Evolutionary conservation across 441 rosid species (phyloP).

Genomic region (Erodium texanum): DNA sequence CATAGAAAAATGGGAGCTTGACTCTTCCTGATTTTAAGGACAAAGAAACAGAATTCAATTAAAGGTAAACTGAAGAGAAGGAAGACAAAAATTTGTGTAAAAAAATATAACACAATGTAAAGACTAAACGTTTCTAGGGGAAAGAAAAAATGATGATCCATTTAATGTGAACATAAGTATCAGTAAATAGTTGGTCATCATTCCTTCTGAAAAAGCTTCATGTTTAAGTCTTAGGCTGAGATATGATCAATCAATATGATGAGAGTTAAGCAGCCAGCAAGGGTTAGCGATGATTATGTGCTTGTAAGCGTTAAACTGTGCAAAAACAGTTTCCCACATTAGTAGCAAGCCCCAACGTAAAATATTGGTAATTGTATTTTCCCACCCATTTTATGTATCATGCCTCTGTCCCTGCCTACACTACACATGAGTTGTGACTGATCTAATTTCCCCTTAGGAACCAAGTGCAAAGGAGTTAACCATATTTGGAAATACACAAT

Average conservation of each 20-base stretch:
- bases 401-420: background rate
- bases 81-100: constrained; percentile 3
- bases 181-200: background rate
- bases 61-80: background rate
- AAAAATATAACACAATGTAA: background rate
- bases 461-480: background rate
- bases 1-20: constrained; percentile 19
- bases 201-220: constrained; percentile 1
- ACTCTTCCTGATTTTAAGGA: constrained; percentile 24
- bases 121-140: background rate
- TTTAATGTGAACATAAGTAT: background rate
- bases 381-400: background rate
- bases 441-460: background rate
- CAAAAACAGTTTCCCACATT: background rate
- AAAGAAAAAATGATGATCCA: background rate
- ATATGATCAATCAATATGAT: constrained; percentile 1
- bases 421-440: background rate
- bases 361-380: background rate
- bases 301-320: background rate
- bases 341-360: background rate
- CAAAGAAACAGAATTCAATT: constrained; percentile 4
- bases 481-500: background rate
- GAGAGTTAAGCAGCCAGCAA: background rate
- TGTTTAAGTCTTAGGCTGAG: background rate
- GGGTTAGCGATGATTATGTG: background rate